phyloP scores from a whole-genome alignment of 2,329 filamentous ascomycete genomes.

The Aureobasidium sp. region DNA sequence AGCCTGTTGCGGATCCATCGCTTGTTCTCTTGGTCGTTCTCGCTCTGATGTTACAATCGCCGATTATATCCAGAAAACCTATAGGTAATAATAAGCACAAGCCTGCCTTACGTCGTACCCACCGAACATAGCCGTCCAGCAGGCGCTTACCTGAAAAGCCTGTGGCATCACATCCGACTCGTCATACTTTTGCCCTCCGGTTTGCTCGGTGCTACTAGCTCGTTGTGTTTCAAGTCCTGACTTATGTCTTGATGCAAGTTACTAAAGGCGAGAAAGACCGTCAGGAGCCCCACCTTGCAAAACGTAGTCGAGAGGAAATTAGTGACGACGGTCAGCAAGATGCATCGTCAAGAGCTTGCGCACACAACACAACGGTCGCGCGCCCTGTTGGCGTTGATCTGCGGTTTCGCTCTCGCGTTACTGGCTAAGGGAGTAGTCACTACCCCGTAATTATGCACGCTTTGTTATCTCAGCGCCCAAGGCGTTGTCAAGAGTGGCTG shows the following conservation, averaged over 20 bases:
- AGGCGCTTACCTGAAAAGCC: background rate
- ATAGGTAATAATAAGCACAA: background rate
- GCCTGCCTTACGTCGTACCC: constrained; percentile 3
- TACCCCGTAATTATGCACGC: background rate
- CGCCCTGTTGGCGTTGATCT: background rate
- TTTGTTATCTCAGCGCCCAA: background rate
- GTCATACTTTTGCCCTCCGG: background rate
- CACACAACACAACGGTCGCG: background rate
- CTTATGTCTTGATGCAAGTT: background rate
- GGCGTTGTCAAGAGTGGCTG: constrained; percentile 2
- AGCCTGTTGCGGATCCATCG: background rate
- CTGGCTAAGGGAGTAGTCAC: background rate
- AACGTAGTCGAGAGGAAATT: background rate
- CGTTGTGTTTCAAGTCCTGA: background rate
- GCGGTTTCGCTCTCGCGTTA: background rate
- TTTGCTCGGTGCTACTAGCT: background rate
- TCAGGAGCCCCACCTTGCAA: background rate
- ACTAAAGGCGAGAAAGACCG: background rate
- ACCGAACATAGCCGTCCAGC: constrained; percentile 1
- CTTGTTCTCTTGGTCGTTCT: background rate
- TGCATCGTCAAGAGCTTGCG: background rate
- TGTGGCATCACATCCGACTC: constrained; percentile 9
- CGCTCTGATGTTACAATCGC: background rate
- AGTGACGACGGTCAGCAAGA: constrained; percentile 3
- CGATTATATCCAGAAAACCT: background rate